phyloP scores from a whole-genome alignment of 352 stramenopile genomes.

The Pythium sukuiense region DNA sequence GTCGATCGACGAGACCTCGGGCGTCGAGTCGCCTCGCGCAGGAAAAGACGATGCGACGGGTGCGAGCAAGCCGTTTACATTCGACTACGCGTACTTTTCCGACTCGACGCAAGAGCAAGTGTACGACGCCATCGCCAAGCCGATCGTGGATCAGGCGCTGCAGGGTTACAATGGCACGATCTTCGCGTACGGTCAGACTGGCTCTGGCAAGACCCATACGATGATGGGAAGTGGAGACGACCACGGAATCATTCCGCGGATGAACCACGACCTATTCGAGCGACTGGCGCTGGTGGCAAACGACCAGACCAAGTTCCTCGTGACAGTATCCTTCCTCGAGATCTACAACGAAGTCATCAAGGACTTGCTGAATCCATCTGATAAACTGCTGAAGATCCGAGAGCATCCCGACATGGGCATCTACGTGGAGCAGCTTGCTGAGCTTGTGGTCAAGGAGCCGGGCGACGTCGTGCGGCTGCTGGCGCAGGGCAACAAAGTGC shows the following conservation, averaged over 20 bases:
- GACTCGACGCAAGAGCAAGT: slow-evolving; percentile 78
- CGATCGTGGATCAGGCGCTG: slow-evolving; percentile 76
- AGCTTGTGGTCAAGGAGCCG: slow-evolving; percentile 81
- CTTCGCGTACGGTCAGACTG: slow-evolving; percentile 90
- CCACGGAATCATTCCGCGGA: slow-evolving; percentile 85
- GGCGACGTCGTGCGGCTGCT: slow-evolving; percentile 78
- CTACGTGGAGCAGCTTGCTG: slow-evolving; percentile 91
- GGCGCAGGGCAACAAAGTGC: slow-evolving; percentile 88
- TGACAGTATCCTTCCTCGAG: slow-evolving; percentile 93
- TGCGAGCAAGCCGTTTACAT: slow-evolving; percentile 64
- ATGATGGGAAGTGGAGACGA: slow-evolving; percentile 83
- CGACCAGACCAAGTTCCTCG: slow-evolving; percentile 72
- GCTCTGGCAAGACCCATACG: slow-evolving; percentile 87
- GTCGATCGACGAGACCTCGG: slow-evolving; percentile 7
- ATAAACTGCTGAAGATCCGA: slow-evolving; percentile 91
- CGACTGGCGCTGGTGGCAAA: slow-evolving; percentile 39
- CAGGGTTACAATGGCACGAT: slow-evolving; percentile 93
- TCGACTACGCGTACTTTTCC: slow-evolving; percentile 80
- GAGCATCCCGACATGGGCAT: slow-evolving; percentile 93
- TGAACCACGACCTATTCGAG: slow-evolving; percentile 88
- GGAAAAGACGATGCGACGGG: neutral
- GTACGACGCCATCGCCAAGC: slow-evolving; percentile 74
- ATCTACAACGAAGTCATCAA: slow-evolving; percentile 96
- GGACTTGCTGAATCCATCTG: slow-evolving; percentile 91
- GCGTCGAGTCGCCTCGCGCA: slow-evolving; percentile 15